Base-by-base conservation (phyloP, 495 filamentous ascomycete species). In the Neurospora africana region DNA sequence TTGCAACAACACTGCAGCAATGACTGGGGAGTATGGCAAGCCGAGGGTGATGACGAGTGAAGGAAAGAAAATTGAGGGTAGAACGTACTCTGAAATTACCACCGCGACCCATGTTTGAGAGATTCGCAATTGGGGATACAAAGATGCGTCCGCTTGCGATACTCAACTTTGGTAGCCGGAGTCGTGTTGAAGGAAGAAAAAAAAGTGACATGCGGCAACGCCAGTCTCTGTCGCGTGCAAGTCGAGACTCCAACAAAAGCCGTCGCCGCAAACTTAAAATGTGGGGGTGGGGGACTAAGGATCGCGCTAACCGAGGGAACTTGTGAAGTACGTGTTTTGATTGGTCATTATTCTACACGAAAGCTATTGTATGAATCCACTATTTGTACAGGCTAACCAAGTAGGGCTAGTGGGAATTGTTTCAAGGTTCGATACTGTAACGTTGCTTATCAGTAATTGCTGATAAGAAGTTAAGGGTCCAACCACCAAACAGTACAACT, bases 181-280 rank as follows among this genome's bases (percentile, higher is more conserved):
- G 72, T 75, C 76, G 75, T 76, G 44, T 30, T 72, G 65, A 30
- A 36, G 36, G 58, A 37, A 72, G 72, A 44, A 69, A 35, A 37
- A 76, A 73, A 65, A 65, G 53, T 33, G 53, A 65, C 53, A 71
- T 70, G 69, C 58, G 68, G 68, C 72, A 43, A 74, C 65, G 72
- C 65, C 68, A 70, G 5, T 23, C 41, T 47, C 68, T 65, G 30
- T 33, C 58, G 65, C 65, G 15, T 43, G 38, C 69, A 38, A 75
- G 74, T 71, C 47, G 71, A 65, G 36, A 76, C 74, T 69, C 72
- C 74, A 77, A 77, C 47, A 69, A 68, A 67, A 38, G 13, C 69
- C 41, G 17, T 43, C 40, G 36, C 27, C 68, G 71, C 36, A 70
- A 75, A 71, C 35, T 67, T 27, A 68, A 1, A 67, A 69, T 76